phyloP scores from a whole-genome alignment of 1,284 basidiomycete genomes.

The Schizophyllum commune region DNA sequence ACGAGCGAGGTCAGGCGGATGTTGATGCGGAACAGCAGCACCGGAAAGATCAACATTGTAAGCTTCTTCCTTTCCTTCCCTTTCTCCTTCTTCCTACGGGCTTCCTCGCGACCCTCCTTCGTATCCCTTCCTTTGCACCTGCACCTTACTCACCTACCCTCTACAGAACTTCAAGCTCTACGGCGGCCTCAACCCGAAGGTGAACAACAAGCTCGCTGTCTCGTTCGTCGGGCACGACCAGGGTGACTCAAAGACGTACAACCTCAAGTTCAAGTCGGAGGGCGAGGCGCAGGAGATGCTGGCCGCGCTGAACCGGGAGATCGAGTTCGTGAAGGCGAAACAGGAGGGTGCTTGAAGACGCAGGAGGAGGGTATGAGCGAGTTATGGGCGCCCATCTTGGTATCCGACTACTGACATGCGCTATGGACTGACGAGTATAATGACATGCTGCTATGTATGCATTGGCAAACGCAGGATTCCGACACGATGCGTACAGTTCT shows the following conservation, averaged over 20 bases:
- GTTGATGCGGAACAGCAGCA: slow-evolving; percentile 60
- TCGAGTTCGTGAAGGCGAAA: slow-evolving; percentile 34
- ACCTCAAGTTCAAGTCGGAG: slow-evolving; percentile 55
- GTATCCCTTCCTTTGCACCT: background rate
- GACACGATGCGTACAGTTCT: no score
- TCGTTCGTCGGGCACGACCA: slow-evolving; percentile 66
- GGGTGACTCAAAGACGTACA: slow-evolving; percentile 51
- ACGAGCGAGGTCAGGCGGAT: slow-evolving; percentile 45
- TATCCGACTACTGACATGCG: no score
- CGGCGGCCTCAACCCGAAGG: slow-evolving; percentile 35
- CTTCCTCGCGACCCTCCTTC: background rate
- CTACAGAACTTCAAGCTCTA: slow-evolving; percentile 52
- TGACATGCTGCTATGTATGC: background rate
- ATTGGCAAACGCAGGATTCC: no score
- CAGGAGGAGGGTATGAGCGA: background rate
- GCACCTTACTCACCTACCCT: slow-evolving; percentile 8
- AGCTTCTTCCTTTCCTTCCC: slow-evolving; percentile 18
- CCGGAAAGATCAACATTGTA: slow-evolving; percentile 67
- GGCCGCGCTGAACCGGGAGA: slow-evolving; percentile 56
- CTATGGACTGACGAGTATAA: background rate
- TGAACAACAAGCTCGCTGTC: slow-evolving; percentile 39
- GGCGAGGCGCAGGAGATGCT: slow-evolving; percentile 53
- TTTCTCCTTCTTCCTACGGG: background rate
- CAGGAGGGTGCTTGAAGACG: background rate
- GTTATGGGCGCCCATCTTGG: background rate